phyloP scores from a whole-genome alignment of 768 basidiomycete species.

The Agaricus bisporus region DNA sequence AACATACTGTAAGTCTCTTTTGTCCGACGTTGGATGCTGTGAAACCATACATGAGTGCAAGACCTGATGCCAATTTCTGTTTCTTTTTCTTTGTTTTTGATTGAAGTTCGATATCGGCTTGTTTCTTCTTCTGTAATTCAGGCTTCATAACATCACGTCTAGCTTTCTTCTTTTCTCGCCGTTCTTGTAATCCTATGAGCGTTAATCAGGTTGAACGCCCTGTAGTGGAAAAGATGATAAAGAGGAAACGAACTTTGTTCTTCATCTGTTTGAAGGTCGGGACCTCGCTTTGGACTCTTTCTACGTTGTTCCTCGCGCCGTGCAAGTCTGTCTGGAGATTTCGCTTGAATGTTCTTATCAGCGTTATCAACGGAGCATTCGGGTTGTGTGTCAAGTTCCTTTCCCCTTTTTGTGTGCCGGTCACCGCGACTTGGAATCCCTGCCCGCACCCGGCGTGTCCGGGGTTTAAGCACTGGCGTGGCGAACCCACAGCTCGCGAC shows the following conservation, averaged over 20 bases:
- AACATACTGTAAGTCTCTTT: slow-evolving; percentile 50
- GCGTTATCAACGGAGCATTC: background rate
- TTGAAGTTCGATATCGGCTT: slow-evolving; percentile 11
- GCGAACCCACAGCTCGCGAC: slow-evolving; percentile 32
- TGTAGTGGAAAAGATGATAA: background rate
- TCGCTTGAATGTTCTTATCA: background rate
- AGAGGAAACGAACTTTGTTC: slow-evolving; percentile 17
- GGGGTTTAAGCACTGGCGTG: slow-evolving; percentile 52
- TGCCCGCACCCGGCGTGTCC: slow-evolving; percentile 16
- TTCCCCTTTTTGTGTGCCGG: background rate
- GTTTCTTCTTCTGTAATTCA: slow-evolving; percentile 12
- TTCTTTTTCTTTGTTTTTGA: slow-evolving; percentile 17
- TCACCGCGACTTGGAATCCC: background rate
- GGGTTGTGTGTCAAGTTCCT: background rate
- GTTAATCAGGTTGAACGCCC: background rate
- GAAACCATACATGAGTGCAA: slow-evolving; percentile 68
- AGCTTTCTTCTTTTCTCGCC: slow-evolving; percentile 56
- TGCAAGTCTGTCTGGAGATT: background rate
- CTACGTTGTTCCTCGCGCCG: background rate
- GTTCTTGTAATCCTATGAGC: slow-evolving; percentile 55
- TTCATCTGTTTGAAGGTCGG: slow-evolving; percentile 15
- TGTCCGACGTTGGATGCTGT: slow-evolving; percentile 55
- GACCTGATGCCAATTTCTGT: slow-evolving; percentile 37
- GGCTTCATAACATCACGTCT: slow-evolving; percentile 50
- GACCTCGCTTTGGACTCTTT: background rate